These are phyloP conservation scores for Thraustochytrium sp. DNA, from an alignment of 352 stramenopile genomes.

Conservation along the genomic window DNA sequence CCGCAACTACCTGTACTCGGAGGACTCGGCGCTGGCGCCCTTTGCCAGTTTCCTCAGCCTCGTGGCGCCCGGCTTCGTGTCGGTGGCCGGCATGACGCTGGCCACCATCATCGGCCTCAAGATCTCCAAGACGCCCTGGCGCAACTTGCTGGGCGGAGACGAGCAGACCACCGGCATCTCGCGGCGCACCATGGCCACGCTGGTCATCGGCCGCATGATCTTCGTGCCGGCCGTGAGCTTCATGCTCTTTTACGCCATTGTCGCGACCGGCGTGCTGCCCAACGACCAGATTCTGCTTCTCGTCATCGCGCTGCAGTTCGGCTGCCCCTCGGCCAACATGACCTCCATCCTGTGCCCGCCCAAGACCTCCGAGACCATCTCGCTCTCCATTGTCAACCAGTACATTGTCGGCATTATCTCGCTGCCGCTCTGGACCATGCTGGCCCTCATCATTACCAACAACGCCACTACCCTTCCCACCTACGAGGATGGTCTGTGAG, in stretches of 20 bases:
- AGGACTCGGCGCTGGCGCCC: not conserved
- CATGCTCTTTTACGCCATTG: not conserved
- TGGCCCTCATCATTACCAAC: not conserved
- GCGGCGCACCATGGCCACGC: not conserved
- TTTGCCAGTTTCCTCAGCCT: not conserved
- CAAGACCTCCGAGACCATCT: not conserved
- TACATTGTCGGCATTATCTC: conserved; percentile 3
- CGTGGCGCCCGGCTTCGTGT: not conserved
- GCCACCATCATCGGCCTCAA: not conserved
- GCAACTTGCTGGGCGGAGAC: not conserved
- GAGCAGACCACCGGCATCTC: not conserved
- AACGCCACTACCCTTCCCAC: no score
- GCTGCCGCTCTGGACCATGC: conserved; percentile 8
- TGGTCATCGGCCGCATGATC: conserved; percentile 13
- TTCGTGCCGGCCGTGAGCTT: not conserved
- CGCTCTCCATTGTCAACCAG: conserved; percentile 10
- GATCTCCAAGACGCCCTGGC: conserved; percentile 1
- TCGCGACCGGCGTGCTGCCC: not conserved
- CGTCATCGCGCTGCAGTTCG: not conserved
- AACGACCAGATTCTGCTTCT: conserved; percentile 22
- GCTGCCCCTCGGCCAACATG: not conserved
- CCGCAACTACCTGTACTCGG: not conserved
- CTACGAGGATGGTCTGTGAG: no score
- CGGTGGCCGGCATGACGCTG: not conserved
- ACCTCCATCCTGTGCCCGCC: not conserved